Evolutionary conservation across 2,329 filamentous ascomycete species (phyloP), one percentile per base, ranked within the genome.

Genomic region (Colletotrichum tabaci): DNA sequence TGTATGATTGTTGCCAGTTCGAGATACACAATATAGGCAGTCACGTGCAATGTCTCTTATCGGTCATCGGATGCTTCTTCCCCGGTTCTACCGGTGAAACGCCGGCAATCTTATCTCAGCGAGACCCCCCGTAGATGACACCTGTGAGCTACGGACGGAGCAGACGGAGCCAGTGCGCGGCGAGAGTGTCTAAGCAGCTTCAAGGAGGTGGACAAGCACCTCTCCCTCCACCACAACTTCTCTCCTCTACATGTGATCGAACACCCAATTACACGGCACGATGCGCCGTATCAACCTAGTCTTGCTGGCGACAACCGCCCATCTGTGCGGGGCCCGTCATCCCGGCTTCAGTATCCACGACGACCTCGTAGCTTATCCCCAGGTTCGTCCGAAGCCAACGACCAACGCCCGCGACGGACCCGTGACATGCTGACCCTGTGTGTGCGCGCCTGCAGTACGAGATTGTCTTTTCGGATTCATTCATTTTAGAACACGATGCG

Each of bases 301-400:
- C 16, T 76, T 89, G 57, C 77, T 89, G 68, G 83, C 83, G 55
- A 77, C 78, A 60, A 75, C 84, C 74, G 75, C 84, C 74, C 86
- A 83, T 80, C 82, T 88, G 40, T 83, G 81, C 75, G 77, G 76
- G 74, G 88, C 87, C 75, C 84, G 85, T 56, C 85, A 87, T 56
- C 84, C 84, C 9, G 83, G 86, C 66, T 98, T 98, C 84, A 97
- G 92, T 83, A 93, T 97, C 67, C 91, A 96, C 77, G 94, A 97
- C 79, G 95, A 98, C 80, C 82, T 98, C 62, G 87, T 97, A 67
- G 94, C 94, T 21, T 94, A 93, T 82, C 95, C 95, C 13, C 94
- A 96, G 88, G 94, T 96, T 86, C 74, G 69, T 60, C 52, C 46
- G 85, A 77, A 52, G 35, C 64, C 63, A 16, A 64, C 53, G 23